These are phyloP conservation scores for Phragmites australis DNA, from an alignment of 176 grass and related monocot genomes.

Conservation along the genomic window DNA sequence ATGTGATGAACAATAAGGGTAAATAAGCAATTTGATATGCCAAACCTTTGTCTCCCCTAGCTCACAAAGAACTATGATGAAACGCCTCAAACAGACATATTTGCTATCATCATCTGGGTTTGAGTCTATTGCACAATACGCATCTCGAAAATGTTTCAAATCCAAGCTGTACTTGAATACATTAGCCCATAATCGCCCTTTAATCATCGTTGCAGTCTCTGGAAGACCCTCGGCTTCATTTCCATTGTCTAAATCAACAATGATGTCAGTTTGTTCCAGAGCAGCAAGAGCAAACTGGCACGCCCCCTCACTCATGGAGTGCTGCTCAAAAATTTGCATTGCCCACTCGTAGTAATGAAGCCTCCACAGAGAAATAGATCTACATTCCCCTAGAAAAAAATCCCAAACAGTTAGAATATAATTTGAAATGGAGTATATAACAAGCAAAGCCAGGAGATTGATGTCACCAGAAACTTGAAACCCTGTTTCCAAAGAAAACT, in stretches of 20 bases:
- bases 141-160: slow-evolving; percentile 82
- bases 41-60: slow-evolving; percentile 84
- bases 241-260: slow-evolving; percentile 46
- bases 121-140: slow-evolving; percentile 85
- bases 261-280: slow-evolving; percentile 81
- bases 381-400: slow-evolving; percentile 55
- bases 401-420: slow-evolving; percentile 16
- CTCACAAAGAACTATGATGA: slow-evolving; percentile 94
- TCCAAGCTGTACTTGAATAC: slow-evolving; percentile 88
- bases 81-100: slow-evolving; percentile 90
- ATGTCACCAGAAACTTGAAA: slow-evolving; percentile 73
- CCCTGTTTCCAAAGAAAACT: slow-evolving; percentile 73
- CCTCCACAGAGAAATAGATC: slow-evolving; percentile 65
- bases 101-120: slow-evolving; percentile 90
- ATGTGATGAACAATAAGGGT: slow-evolving; percentile 16
- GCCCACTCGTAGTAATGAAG: slow-evolving; percentile 94
- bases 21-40: slow-evolving; percentile 32
- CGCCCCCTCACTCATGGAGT: slow-evolving; percentile 74
- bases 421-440: slow-evolving; percentile 9
- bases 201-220: slow-evolving; percentile 58
- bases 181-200: slow-evolving; percentile 81
- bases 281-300: slow-evolving; percentile 92
- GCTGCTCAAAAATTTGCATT: slow-evolving; percentile 87
- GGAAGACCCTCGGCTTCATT: slow-evolving; percentile 48
- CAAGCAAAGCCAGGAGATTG: slow-evolving; percentile 31